Base-by-base conservation (phyloP, 495 filamentous ascomycete genomes). In the Jackrogersella minutella region DNA sequence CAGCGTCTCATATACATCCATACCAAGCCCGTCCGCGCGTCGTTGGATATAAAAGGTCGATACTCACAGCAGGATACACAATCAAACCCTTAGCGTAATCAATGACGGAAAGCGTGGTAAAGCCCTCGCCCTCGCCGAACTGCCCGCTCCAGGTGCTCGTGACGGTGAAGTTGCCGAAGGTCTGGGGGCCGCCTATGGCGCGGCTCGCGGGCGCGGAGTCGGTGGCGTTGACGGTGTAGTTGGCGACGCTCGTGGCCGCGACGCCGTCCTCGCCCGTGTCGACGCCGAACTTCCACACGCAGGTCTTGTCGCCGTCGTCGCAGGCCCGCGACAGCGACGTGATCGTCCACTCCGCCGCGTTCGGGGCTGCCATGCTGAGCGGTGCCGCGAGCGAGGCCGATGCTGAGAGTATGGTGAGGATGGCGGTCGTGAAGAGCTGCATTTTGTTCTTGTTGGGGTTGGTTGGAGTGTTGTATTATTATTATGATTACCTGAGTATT, bases 121-220 rank as follows among this genome's bases (percentile, higher is more conserved):
- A 87, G 43, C 84, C 85, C 41, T 82, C 76, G 43, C 68, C 79
- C 6, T 62, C 54, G 61, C 83, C 84, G 55, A 86, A 87, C 62
- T 83, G 79, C 61, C 81, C 83, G 74, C 82, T 85, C 84, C 84
- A 87, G 70, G 74, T 76, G 13, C 81, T 81, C 43, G 77, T 85
- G 55, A 87, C 63, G 58, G 78, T 84, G 74, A 74, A 86, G 40
- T 65, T 70, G 28, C 82, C 84, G 72, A 83, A 86, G 31, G 21
- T 66, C 61, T 72, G 58, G 19, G 77, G 76, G 24, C 69, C 75
- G 43, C 78, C 80, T 47, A 74, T 71, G 17, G 77, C 65, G 17
- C 73, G 71, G 72, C 74, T 80, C 52, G 83, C 83, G 22, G 71
- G 72, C 6, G 66, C 41, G 1, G 33, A 5, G 16, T n/a, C 39